Evolutionary conservation across 192 early-diverging fungal genomes (phyloP).

Genomic region (Coemansia sp.): DNA sequence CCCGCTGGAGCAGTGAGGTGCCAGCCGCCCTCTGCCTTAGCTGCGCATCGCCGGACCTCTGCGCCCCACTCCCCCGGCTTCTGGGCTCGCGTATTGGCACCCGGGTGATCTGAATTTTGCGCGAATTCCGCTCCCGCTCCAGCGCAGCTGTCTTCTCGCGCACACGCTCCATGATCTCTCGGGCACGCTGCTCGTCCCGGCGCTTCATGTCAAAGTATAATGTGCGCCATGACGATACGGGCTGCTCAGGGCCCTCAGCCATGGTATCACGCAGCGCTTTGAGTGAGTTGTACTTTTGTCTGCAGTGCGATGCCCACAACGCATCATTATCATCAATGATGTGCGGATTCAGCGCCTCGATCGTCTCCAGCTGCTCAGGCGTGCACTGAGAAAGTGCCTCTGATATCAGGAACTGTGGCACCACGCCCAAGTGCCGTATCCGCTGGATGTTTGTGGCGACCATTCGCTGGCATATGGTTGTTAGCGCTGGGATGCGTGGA

Average conservation of each 20-base stretch:
- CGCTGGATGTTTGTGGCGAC: constrained; percentile 30
- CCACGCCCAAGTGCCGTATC: constrained; percentile 28
- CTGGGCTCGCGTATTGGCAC: background rate
- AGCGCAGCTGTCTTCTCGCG: constrained; percentile 27
- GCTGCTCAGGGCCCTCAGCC: constrained; percentile 8
- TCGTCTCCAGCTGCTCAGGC: constrained; percentile 38
- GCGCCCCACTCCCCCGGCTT: background rate
- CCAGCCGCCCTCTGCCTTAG: background rate
- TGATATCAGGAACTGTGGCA: constrained; percentile 37
- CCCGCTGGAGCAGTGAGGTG: constrained; percentile 33
- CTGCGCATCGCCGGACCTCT: background rate
- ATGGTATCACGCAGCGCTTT: constrained; percentile 14
- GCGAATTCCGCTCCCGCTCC: constrained; percentile 29
- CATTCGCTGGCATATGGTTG: constrained; percentile 39
- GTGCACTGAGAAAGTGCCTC: constrained; percentile 40
- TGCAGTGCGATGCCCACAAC: constrained; percentile 34
- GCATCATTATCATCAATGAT: constrained; percentile 43
- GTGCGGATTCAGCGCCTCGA: constrained; percentile 47
- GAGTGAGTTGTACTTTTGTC: constrained; percentile 20
- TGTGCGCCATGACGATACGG: constrained; percentile 31
- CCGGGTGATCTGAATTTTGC: constrained; percentile 26
- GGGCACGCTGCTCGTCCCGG: constrained; percentile 31
- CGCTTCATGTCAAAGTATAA: constrained; percentile 33
- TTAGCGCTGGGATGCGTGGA: constrained; percentile 24
- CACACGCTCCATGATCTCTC: constrained; percentile 39